Base-by-base conservation (phyloP, 1,284 basidiomycete species). In the Leccinum pseudoinsigne region DNA sequence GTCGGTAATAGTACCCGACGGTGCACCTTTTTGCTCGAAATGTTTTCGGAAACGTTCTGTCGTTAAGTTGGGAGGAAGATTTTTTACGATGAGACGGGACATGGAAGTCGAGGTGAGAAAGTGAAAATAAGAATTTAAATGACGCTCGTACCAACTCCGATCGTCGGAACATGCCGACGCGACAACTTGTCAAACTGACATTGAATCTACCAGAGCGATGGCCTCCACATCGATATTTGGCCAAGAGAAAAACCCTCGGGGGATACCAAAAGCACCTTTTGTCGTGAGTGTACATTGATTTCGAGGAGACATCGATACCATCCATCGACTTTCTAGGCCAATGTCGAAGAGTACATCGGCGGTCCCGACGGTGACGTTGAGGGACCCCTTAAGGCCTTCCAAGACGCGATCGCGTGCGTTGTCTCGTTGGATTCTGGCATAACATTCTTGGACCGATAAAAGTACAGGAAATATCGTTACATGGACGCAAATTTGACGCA, bases 221-320 rank as follows among this genome's bases (percentile, higher is more conserved):
- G 68, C 78, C 16, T 68, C 79, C 10, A 73, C 75, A 66, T 69
- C 77, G 58, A 73, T 82, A 58, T 81, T 82, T 59, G 77, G 80
- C 53, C 78, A 86, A 67, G 84, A 88, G 72, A 87, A 88, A 71
- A 98, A 97, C 71, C 88, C 94, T 1, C 82, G 95, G 60, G 96
- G 96, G 2, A 98, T 99, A 63, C 96, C 96, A 12, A 89, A 90
- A 75, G 96, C 97, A 4, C 93, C 94, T 0, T 99, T 99, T 74
- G 92, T 98, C 64, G 96, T 97, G 72, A 71, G 92, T 85, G 18
- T 61, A 34, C 2, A 6, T 59, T 12, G 1, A 57, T 50, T 63
- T 50, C 26, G 0, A 53, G 26, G 2, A 31, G n/a, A 47, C n/a
- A 62, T 68, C 58, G 4, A 23, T 34, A 16, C 18, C 40, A 66